phyloP scores from a whole-genome alignment of 305 asterid species.

The Fraxinus sp. region DNA sequence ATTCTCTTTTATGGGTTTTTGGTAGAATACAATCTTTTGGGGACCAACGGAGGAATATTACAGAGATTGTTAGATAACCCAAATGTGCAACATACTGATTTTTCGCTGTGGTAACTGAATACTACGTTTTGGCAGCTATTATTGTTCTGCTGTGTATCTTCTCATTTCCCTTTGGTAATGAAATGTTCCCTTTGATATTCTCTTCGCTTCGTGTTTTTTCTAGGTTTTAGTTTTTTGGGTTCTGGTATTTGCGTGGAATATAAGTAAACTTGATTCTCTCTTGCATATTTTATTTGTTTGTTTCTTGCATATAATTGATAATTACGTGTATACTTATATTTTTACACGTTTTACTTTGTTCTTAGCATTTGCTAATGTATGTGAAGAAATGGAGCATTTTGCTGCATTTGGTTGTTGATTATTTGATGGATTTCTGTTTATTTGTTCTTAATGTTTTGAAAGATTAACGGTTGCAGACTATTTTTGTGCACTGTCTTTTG shows the following conservation, averaged over 20 bases:
- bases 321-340: not conserved
- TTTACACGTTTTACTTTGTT: not conserved
- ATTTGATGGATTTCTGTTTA: not conserved
- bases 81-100: not conserved
- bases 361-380: not conserved
- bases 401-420: not conserved
- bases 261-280: slow-evolving; percentile 37
- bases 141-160: slow-evolving; percentile 9
- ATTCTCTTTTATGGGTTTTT: not conserved
- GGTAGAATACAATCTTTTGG: not conserved
- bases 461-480: not conserved
- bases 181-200: slow-evolving; percentile 14
- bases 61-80: not conserved
- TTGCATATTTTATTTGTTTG: not conserved
- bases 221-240: slow-evolving; percentile 8
- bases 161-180: not conserved
- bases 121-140: not conserved
- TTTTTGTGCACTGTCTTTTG: not conserved
- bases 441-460: not conserved
- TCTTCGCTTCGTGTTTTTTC: not conserved
- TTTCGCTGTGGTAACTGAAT: not conserved
- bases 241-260: slow-evolving; percentile 37
- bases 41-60: not conserved
- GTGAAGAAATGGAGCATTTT: not conserved
- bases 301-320: not conserved